These are phyloP conservation scores for Gymnopilus junonius DNA, from an alignment of 768 basidiomycete species.

Conservation along the genomic window DNA sequence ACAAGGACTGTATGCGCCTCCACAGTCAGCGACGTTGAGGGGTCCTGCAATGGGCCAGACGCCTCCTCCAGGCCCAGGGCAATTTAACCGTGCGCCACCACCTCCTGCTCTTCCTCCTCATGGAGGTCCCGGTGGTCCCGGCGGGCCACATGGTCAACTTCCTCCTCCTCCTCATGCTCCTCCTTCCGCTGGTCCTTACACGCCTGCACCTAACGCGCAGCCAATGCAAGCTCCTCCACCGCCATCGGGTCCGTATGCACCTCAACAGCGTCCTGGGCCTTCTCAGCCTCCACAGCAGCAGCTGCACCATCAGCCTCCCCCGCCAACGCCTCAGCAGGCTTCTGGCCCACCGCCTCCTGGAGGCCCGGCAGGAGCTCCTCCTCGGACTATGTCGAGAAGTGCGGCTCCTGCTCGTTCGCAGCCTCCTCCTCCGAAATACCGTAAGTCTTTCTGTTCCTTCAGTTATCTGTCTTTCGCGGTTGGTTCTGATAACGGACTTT, in stretches of 20 bases:
- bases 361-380: slow-evolving; percentile 27
- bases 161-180: slow-evolving; percentile 16
- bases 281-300: slow-evolving; percentile 18
- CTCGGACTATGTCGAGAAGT: slow-evolving; percentile 27
- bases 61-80: slow-evolving; percentile 44
- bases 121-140: slow-evolving; percentile 15
- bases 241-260: slow-evolving; percentile 44
- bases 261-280: slow-evolving; percentile 30
- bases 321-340: slow-evolving; percentile 22
- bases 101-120: slow-evolving; percentile 15
- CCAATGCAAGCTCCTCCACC: slow-evolving; percentile 20
- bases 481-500: slow-evolving; percentile 9
- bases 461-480: background rate
- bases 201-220: slow-evolving; percentile 23
- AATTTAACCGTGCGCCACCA: slow-evolving; percentile 41
- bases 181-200: slow-evolving; percentile 39
- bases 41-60: slow-evolving; percentile 46
- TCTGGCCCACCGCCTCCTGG: slow-evolving; percentile 36
- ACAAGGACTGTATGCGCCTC: slow-evolving; percentile 55
- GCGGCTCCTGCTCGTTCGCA: slow-evolving; percentile 24
- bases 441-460: slow-evolving; percentile 33
- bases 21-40: slow-evolving; percentile 34
- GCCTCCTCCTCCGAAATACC: slow-evolving; percentile 46
- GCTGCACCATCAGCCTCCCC: slow-evolving; percentile 11
- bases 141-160: too few relatives aligned